Evolutionary conservation across 2,329 filamentous ascomycete species (phyloP).

Genomic region (Colletotrichum lini): DNA sequence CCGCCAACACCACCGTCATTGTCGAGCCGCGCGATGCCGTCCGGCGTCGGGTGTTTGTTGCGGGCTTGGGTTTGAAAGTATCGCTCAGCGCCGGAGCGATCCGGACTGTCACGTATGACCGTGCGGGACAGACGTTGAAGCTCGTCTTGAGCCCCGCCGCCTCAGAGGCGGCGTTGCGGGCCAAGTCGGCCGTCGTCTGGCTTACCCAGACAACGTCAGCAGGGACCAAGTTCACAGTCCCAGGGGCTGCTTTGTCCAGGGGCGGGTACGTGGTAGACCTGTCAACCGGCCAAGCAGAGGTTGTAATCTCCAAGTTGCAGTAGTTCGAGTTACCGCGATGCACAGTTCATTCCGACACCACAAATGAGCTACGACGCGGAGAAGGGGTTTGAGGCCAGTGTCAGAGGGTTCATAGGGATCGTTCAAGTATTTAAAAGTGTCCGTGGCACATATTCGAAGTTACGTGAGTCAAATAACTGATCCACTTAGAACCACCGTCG

Average conservation of each 20-base stretch:
- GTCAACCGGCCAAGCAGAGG: slow-evolving; percentile 16
- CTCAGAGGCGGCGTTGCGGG: slow-evolving; percentile 18
- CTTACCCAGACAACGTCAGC: slow-evolving; percentile 16
- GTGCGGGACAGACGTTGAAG: slow-evolving; percentile 20
- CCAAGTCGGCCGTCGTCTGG: slow-evolving; percentile 27
- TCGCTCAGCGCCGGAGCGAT: slow-evolving; percentile 60
- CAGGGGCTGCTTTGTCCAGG: background rate
- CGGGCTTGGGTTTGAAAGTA: slow-evolving; percentile 56
- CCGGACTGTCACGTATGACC: slow-evolving; percentile 21
- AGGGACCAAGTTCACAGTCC: background rate
- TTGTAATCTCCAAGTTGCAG: slow-evolving; percentile 8
- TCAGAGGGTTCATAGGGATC: no score
- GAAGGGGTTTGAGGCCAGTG: no score
- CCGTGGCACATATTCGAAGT: no score
- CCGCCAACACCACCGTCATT: slow-evolving; percentile 50
- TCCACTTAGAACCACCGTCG: no score
- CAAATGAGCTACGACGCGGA: background rate
- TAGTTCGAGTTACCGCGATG: no score
- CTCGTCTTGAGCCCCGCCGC: slow-evolving; percentile 10
- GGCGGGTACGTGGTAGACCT: slow-evolving; percentile 33
- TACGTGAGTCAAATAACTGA: no score
- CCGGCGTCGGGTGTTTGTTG: slow-evolving; percentile 63
- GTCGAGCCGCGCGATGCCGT: slow-evolving; percentile 63
- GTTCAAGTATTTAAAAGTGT: no score
- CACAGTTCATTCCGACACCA: background rate